These are phyloP conservation scores for Flaveria floridana DNA, from an alignment of 140 eudicot species.

Conservation along the genomic window DNA sequence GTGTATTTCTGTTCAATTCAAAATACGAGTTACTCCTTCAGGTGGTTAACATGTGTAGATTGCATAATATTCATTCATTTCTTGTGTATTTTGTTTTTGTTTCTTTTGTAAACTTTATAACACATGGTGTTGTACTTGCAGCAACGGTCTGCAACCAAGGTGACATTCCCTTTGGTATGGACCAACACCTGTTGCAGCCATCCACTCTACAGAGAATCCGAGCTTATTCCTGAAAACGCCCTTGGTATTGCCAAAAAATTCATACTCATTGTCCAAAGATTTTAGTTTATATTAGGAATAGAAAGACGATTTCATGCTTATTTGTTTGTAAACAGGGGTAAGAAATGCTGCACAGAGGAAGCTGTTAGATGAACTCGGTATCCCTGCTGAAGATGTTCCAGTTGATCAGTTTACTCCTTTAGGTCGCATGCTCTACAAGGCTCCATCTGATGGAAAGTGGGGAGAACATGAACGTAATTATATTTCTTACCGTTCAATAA, in stretches of 20 bases:
- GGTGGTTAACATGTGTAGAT: slow-evolving; percentile 41
- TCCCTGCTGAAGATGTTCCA: slow-evolving; percentile 89
- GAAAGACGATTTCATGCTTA: not conserved
- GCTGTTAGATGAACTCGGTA: slow-evolving; percentile 94
- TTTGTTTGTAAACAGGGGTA: slow-evolving; percentile 52
- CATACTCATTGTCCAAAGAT: not conserved
- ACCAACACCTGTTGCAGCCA: slow-evolving; percentile 99
- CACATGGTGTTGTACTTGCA: slow-evolving; percentile 31
- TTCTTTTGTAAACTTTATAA: not conserved
- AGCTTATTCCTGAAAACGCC: slow-evolving; percentile 65
- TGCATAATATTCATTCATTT: not conserved
- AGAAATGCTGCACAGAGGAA: slow-evolving; percentile 99
- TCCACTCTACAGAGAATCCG: slow-evolving; percentile 83
- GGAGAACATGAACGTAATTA: slow-evolving; percentile 92
- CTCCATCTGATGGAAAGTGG: slow-evolving; percentile 99
- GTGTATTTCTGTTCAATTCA: slow-evolving; percentile 89
- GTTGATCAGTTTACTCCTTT: slow-evolving; percentile 81
- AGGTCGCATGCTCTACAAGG: slow-evolving; percentile 94
- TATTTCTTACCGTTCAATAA: not conserved
- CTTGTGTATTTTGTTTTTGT: not conserved
- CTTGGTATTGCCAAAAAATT: slow-evolving; percentile 51
- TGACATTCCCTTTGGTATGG: slow-evolving; percentile 97
- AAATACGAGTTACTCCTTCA: slow-evolving; percentile 92
- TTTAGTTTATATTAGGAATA: not conserved
- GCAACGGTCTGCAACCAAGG: slow-evolving; percentile 98